Evolutionary conservation across 140 eudicot genomes (phyloP).

Genomic region (Bidens hawaiensis): DNA sequence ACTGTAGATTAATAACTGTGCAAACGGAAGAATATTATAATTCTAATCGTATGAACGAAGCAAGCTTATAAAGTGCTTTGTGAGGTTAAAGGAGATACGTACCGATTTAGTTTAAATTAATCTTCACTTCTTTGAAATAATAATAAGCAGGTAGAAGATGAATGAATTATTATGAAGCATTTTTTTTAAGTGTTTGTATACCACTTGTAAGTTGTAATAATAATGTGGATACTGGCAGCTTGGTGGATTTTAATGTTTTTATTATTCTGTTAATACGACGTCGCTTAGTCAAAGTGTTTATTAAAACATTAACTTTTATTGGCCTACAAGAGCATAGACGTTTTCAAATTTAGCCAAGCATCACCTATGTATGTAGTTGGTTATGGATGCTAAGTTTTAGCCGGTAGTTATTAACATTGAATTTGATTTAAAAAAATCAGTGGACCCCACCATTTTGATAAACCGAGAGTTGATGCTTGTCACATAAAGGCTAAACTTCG

Average conservation of each 20-base stretch:
- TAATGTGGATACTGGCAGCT: neutral
- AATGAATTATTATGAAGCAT: conserved; percentile 4
- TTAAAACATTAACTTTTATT: neutral
- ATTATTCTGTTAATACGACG: too few species aligned
- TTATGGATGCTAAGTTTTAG: too few species aligned
- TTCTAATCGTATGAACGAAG: conserved; percentile 12
- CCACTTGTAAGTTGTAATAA: conserved; percentile 15
- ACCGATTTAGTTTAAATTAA: conserved; percentile 12
- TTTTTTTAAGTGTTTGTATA: conserved; percentile 7
- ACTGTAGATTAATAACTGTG: neutral
- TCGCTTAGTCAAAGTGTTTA: neutral
- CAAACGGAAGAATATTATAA: conserved; percentile 15
- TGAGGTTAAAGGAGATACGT: neutral
- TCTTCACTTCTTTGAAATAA: conserved; percentile 3
- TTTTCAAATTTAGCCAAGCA: too few species aligned
- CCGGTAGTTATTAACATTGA: too few species aligned
- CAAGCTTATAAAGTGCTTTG: conserved; percentile 19
- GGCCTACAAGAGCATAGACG: too few species aligned
- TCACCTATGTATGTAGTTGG: too few species aligned
- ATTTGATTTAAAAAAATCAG: too few species aligned
- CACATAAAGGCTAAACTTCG: too few species aligned
- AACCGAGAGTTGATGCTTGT: too few species aligned
- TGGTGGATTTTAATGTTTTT: too few species aligned
- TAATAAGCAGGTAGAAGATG: conserved; percentile 8
- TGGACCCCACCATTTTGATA: too few species aligned